Base-by-base conservation (phyloP, 169 alveolate species). In the Plasmodium cynomolgi region DNA sequence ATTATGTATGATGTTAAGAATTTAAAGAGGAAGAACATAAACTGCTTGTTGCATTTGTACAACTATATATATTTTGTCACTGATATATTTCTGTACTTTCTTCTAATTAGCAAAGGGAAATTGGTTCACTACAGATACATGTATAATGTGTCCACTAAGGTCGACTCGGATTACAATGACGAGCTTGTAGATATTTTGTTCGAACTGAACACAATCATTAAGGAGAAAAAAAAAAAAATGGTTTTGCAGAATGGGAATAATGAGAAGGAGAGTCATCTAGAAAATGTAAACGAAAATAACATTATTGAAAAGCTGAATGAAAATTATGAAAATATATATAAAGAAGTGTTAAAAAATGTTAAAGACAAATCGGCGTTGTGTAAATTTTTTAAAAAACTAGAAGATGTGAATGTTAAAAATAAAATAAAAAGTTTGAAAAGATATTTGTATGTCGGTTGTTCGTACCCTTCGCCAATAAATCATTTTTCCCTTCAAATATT, bases 391-490 rank as follows among this genome's bases (percentile, higher is more conserved):
- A 90, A 81, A 33, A 81, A 90, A 39, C 74, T 90, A 81, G 91
- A 90, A 81, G 91, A 90, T 74, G 68, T 8, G 72, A 80, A 81
- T 81, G 47, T 90, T 29, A 62, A 68, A 81, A 90, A 90, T 50
- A 90, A 90, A 90, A 90, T 90, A 62, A 80, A 33, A 74, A 56
- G 71, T 90, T 41, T 90, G 75, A 90, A 90, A 80, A 90, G 73
- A 90, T 50, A 90, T 47, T 29, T 90, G 41, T 90, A 90, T 68
- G 31, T 90, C 23, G 94, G 94, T 13, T 80, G 91, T 13, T 68
- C 90, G 13, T 90, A 90, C 54, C 94, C 94, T 34, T 90, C 94
- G 26, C 94, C 94, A 41, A 58, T 90, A 90, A 90, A 90, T 90
- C 94, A 90, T 62, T 90, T 90, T 81, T 90, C 94, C 73, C 41